Percentiles rank a stretch among this genome's conserved stretches.
Conservation (phyloP, 73 alveolate species). For the Durusdinium trenchii region DNA sequence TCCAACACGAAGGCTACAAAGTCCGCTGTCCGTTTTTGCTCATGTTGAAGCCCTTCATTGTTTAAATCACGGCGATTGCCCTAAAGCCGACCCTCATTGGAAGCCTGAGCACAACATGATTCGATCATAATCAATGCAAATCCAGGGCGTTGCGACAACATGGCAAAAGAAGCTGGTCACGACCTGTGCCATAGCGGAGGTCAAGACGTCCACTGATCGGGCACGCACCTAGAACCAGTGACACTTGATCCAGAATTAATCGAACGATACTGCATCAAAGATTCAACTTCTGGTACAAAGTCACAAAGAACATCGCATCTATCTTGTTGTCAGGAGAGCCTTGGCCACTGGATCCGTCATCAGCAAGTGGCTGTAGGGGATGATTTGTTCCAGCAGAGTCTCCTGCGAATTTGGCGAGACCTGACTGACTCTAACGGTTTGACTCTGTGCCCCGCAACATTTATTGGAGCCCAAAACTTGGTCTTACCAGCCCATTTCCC, state of each 20-base stretch:
- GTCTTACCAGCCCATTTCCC: not conserved
- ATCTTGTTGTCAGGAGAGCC: not conserved
- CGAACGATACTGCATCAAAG: not conserved
- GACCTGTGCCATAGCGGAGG: slow-evolving; percentile 6
- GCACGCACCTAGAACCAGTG: not conserved
- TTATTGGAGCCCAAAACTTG: not conserved
- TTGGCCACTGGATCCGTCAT: slow-evolving; percentile 76
- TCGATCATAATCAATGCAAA: no score
- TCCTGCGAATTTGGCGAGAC: not conserved
- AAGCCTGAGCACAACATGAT: no score
- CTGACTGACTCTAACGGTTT: no score
- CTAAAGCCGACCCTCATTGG: no score
- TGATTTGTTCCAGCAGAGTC: slow-evolving; percentile 70
- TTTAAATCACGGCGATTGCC: no score
- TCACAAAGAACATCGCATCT: not conserved
- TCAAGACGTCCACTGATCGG: slow-evolving; percentile 23
- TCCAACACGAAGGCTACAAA: no score
- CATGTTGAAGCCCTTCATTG: no score
- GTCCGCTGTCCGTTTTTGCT: no score
- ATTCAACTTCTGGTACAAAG: not conserved
- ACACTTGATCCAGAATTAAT: no score
- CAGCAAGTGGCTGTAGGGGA: slow-evolving; percentile 76
- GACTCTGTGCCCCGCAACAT: no score
- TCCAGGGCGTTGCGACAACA: no score
- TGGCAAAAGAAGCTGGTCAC: no score